phyloP scores from a whole-genome alignment of 257 asterid genomes.

The Asclepias syriaca region DNA sequence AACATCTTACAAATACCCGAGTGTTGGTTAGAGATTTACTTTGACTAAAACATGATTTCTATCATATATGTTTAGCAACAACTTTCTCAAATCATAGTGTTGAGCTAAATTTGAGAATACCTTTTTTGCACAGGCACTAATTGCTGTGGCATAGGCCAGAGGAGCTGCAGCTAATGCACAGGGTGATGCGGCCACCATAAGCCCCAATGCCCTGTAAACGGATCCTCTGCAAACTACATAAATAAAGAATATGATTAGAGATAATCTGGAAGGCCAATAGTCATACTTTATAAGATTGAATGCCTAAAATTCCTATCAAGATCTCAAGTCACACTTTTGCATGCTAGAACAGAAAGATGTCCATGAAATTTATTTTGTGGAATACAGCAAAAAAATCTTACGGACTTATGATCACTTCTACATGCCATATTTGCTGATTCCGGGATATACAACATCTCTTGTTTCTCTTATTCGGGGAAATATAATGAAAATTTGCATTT shows the following conservation, averaged over 20 bases:
- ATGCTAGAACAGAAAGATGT: neutral
- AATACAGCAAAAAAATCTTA: neutral
- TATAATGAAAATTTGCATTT: neutral
- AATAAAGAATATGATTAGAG: constrained; percentile 12
- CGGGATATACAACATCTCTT: neutral
- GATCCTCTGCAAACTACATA: constrained; percentile 95
- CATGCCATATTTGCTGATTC: neutral
- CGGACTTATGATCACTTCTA: neutral
- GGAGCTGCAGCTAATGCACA: constrained; percentile 99
- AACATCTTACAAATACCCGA: neutral
- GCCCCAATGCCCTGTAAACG: constrained; percentile 88
- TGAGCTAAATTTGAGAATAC: constrained; percentile 26
- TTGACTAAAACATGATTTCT: neutral
- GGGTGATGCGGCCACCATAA: constrained; percentile 99
- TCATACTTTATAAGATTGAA: neutral
- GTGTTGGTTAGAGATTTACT: neutral
- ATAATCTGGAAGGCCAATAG: neutral
- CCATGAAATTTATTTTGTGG: neutral
- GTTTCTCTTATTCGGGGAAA: neutral
- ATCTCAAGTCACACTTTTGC: neutral
- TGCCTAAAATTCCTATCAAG: neutral
- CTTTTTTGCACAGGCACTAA: constrained; percentile 98
- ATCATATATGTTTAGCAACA: neutral
- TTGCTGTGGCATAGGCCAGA: constrained; percentile 91
- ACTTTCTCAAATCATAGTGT: neutral